A percentile compares a stretch with the other conserved stretches of the same genome.
Evolutionary conservation across 495 filamentous ascomycete species (phyloP).

Genomic region (Chaetomium fimeti): DNA sequence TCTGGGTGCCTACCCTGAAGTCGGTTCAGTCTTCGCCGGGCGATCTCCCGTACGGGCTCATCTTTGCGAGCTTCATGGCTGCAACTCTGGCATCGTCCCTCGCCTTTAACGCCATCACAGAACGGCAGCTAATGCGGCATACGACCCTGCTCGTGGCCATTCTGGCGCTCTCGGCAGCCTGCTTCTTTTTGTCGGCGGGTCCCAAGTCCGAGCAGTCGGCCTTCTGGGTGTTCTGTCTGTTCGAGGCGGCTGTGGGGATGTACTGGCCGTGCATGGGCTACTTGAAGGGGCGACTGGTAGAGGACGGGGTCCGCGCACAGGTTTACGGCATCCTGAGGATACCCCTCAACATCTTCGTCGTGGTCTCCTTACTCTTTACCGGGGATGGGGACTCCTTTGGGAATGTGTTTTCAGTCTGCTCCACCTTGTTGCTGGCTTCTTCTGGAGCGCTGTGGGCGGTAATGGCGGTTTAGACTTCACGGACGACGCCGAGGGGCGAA

Average conservation of each 20-base stretch:
- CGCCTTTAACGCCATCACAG: conserved; percentile 43
- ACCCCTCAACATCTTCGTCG: conserved; percentile 56
- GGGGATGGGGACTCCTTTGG: conserved; percentile 41
- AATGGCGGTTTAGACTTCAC: neutral
- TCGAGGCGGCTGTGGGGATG: conserved; percentile 54
- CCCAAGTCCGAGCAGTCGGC: conserved; percentile 44
- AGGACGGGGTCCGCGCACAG: conserved; percentile 50
- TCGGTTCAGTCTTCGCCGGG: conserved; percentile 35
- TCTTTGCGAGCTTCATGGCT: conserved; percentile 59
- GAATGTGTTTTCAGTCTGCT: conserved; percentile 41
- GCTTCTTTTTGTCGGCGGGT: conserved; percentile 43
- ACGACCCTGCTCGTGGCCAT: conserved; percentile 40
- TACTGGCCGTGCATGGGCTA: conserved; percentile 55
- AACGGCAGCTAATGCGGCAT: conserved; percentile 31
- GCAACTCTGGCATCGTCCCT: conserved; percentile 52
- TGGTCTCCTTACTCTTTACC: conserved; percentile 46
- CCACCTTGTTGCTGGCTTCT: conserved; percentile 35
- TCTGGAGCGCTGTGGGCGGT: conserved; percentile 6
- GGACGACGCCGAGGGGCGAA: neutral
- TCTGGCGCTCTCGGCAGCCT: conserved; percentile 37
- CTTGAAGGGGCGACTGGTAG: conserved; percentile 50
- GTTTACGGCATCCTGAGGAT: conserved; percentile 55
- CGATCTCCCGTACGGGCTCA: conserved; percentile 54
- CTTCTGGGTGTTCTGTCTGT: conserved; percentile 55
- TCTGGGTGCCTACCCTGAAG: conserved; percentile 53